Conservation (phyloP, 2,329 filamentous ascomycete genomes). For the Juglanconis juglandina region DNA sequence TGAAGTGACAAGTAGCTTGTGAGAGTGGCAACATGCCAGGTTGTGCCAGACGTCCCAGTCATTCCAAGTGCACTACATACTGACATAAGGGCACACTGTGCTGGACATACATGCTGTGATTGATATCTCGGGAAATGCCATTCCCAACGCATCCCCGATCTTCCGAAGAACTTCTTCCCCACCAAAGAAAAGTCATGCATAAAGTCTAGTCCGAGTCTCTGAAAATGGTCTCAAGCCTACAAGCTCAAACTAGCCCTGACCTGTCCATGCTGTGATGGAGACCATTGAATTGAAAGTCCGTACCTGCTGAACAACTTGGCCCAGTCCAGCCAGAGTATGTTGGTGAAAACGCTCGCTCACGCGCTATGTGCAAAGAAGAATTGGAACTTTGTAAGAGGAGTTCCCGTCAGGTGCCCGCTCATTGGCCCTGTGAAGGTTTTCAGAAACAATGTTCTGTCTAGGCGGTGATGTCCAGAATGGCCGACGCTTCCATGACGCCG, state of each 20-base stretch:
- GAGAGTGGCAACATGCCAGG: not conserved
- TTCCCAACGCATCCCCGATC: not conserved
- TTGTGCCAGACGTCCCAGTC: not conserved
- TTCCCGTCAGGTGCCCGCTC: not conserved
- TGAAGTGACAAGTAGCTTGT: too few species aligned
- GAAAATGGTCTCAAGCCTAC: not conserved
- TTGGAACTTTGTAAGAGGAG: not conserved
- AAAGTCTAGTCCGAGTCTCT: not conserved
- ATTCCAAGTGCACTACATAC: not conserved
- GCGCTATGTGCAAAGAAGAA: not conserved
- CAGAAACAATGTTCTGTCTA: not conserved
- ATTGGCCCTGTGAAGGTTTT: not conserved
- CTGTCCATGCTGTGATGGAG: not conserved
- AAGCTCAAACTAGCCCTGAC: not conserved
- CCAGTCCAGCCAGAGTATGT: not conserved
- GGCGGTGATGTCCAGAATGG: slow-evolving; percentile 5
- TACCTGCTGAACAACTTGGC: not conserved
- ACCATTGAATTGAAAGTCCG: not conserved
- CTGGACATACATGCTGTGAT: not conserved
- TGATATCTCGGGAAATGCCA: not conserved
- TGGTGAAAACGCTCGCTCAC: not conserved
- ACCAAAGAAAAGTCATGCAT: not conserved
- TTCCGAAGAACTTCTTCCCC: not conserved
- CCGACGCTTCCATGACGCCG: slow-evolving; percentile 45
- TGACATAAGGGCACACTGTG: not conserved